Conservation (phyloP, 257 asterid genomes). For the Solanum etuberosum region DNA sequence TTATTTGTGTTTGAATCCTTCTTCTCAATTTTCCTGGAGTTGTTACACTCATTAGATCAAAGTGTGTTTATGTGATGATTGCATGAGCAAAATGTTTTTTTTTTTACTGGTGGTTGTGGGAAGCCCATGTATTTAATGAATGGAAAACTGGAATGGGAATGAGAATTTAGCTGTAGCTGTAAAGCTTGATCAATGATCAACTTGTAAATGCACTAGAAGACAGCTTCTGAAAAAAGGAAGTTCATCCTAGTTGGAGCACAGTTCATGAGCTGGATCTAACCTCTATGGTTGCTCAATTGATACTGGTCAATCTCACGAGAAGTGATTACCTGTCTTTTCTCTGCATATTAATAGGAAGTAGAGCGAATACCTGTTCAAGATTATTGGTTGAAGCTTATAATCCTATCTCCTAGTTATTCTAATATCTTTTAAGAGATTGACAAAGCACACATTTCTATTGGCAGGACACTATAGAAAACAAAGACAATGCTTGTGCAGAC, state of each 20-base stretch:
- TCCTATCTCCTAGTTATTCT: not conserved
- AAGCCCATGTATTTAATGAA: not conserved
- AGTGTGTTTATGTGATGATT: not conserved
- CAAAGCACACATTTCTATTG: conserved; percentile 2
- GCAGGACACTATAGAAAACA: conserved; percentile 68
- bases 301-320: not conserved
- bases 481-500: conserved; percentile 49
- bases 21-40: not conserved
- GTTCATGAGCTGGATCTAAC: not conserved
- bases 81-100: not conserved
- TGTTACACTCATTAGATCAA: not conserved
- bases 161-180: not conserved
- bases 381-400: not conserved
- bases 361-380: not conserved
- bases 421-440: not conserved
- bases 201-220: not conserved
- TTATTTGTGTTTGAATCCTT: not conserved
- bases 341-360: not conserved
- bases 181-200: not conserved
- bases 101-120: not conserved
- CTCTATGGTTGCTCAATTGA: not conserved
- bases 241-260: not conserved
- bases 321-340: not conserved
- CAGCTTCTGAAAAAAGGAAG: not conserved
- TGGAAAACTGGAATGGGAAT: not conserved